These are phyloP conservation scores for Fusarium cyanostomum DNA, from an alignment of 2,329 filamentous ascomycete genomes.

Conservation along the genomic window DNA sequence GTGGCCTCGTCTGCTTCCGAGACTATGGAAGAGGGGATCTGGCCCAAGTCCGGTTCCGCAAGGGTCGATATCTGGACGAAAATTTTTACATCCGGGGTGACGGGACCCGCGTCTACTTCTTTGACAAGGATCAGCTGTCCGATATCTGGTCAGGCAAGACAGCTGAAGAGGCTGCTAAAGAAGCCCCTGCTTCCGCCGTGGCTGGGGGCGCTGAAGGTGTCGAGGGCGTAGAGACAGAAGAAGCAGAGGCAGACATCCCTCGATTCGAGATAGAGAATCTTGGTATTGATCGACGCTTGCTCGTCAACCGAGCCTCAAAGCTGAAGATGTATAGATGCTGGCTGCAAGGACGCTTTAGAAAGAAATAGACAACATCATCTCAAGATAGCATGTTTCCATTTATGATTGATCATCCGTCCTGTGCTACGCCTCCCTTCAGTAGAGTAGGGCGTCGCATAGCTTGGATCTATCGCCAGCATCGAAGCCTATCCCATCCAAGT, in stretches of 20 bases:
- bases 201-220: conserved; percentile 3
- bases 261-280: conserved; percentile 79
- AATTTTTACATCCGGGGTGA: conserved; percentile 98
- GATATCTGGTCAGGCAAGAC: conserved; percentile 75
- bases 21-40: conserved; percentile 97
- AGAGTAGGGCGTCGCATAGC: conserved; percentile 55
- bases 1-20: conserved; percentile 92
- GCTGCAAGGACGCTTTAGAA: conserved; percentile 85
- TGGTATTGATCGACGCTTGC: conserved; percentile 84
- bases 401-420: neutral
- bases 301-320: conserved; percentile 90
- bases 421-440: conserved; percentile 41
- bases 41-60: conserved; percentile 96
- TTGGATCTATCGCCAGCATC: conserved; percentile 51
- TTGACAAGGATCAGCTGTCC: conserved; percentile 84
- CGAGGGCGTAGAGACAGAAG: conserved; percentile 27
- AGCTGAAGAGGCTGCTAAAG: conserved; percentile 28
- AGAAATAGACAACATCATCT: conserved; percentile 59
- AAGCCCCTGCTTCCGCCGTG: neutral
- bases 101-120: conserved; percentile 97
- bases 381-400: neutral
- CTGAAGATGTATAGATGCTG: conserved; percentile 99
- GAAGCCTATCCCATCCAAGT: conserved; percentile 72
- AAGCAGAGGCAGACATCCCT: conserved; percentile 37
- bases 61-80: conserved; percentile 90